Base-by-base conservation (phyloP, 2,329 filamentous ascomycete genomes). In the Aureobasidium vineae region DNA sequence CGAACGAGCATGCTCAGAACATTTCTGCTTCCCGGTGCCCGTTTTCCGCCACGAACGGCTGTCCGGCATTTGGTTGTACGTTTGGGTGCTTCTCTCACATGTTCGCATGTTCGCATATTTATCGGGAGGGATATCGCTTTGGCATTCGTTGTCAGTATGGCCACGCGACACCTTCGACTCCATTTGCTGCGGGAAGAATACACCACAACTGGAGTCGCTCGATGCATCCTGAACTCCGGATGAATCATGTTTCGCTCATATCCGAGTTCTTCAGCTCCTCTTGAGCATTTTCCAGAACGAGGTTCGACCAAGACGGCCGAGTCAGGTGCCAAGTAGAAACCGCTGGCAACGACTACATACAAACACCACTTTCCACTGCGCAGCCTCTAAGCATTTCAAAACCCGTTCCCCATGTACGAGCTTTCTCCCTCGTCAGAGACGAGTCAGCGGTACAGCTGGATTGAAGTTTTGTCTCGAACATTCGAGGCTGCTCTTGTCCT, bases 11-110 rank as follows among this genome's bases (percentile, higher is more conserved):
- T 36, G 28, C 19, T 36, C 15, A 33, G 36, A 40, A 60, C 33
- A 31, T 31, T 7, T 59, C 26, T 59, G 23, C 40, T 47, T 45
- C 33, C 40, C 33, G 56, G 31, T 26, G 36, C 26, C 56, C 56
- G 56, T 60, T 60, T 31, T 23, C 56, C 56, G 56, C 56, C 41
- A 47, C 41, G 56, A 60, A 60, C 56, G 56, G 56, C 56, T 21
- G 36, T 60, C 36, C 41, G 41, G 56, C 41, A 60, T 60, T 47
- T 31, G 19, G 26, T 19, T n/a, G 40, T 28, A 31, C 16, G 10
- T 21, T 13, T 16, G 5, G 19, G 15, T 11, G 16, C 40, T 31
- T 45, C 23, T n/a, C 23, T 16, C 3, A 7, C 23, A 31, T 57
- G 13, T 10, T 43, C 38, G 36, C 31, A 15, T 40, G 3, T 23